Base-by-base conservation (phyloP, 805 yeast species). In the Ogataea saltuana region DNA sequence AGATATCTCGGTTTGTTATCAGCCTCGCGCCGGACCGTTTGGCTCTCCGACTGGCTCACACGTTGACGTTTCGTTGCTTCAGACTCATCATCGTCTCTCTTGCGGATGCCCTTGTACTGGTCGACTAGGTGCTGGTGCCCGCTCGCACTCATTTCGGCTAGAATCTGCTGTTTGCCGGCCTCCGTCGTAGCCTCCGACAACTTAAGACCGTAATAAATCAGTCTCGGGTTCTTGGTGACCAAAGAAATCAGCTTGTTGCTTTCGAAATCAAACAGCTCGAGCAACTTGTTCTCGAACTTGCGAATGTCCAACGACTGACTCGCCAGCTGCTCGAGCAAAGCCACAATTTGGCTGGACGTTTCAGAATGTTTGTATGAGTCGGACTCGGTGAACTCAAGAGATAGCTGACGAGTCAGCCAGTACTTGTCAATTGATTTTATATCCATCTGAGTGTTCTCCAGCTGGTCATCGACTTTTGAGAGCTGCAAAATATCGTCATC, bases 331-430 rank as follows among this genome's bases (percentile, higher is more conserved):
- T 68, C 60, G 2, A 88, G 58, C 8, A 70, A 49, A 1, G 56
- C 59, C 17, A 71, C 59, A 1, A 83, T 64, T 11, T 65, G 58
- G 1, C 61, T 53, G 6, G 82, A 60, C 4, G 70, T 53, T 20
- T 69, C 70, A 0, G 63, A 42, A 36, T 58, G 59, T 32, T 51
- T 58, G 41, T 56, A 56, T 58, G 69, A 48, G 73, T 79, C 78
- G 19, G 56, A 51, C 35, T 59, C 65, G 6, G 42, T 51, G 30
- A 58, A 56, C 4, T 55, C 52, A 2, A 62, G 40, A 0, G 77
- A 59, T 1, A 86, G 49, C 38, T 72, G 69, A 44, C 78, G 68
- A 39, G 78, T 78, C 2, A 86, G 61, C 75, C 80, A 86, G 44
- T 66, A 73, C 6, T 58, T 62, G 42, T 71, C 68, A 5, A 65